Base-by-base conservation (phyloP, 495 filamentous ascomycete species). In the Paragyromitra xinjiangensis region DNA sequence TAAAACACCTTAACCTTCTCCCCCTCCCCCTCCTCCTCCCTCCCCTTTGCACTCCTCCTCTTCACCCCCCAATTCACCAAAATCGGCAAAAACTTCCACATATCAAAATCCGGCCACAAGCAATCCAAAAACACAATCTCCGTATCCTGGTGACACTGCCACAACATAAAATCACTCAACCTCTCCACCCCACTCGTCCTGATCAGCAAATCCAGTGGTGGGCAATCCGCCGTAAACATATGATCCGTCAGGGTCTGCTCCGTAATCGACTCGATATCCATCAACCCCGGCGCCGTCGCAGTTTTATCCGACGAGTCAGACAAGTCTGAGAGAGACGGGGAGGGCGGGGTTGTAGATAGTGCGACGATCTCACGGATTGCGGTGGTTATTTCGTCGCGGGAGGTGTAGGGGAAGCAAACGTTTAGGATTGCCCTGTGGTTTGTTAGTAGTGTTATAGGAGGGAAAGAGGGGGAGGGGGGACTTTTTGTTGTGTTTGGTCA, bases 381-480 rank as follows among this genome's bases (percentile, higher is more conserved):
- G n/a, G 90, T 89, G 19, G 95, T 97, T 75, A 99, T 99, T 82
- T 99, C 95, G 80, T 96, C 95, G 73, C 95, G 89, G 8, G 94
- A 95, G 5, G 96, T 98, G 83, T 99, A 99, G 0, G 95, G 95
- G 81, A 97, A 97, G 86, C 95, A 99, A 69, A 99, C 92, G 82
- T 99, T 99, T 40, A 99, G 87, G 65, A 97, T 89, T 24, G 92
- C 90, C 64, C 90, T 92, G 4, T 39, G 72, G 29, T 34, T 11
- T 19, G 22, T 44, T 50, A 59, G 67, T 37, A 14, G 6, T 7
- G 2, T 48, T 29, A 12, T 3, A 34, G 82, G 62, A 73, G 9
- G 16, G 26, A 16, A 5, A 53, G 58, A 9, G 9, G 19, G 34
- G 69, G 39, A 19, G 9, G 29, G 26, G 86, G 72, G 81, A 91